Evolutionary conservation across 768 basidiomycete species (phyloP).

Genomic region (Pulveroboletus sp.): DNA sequence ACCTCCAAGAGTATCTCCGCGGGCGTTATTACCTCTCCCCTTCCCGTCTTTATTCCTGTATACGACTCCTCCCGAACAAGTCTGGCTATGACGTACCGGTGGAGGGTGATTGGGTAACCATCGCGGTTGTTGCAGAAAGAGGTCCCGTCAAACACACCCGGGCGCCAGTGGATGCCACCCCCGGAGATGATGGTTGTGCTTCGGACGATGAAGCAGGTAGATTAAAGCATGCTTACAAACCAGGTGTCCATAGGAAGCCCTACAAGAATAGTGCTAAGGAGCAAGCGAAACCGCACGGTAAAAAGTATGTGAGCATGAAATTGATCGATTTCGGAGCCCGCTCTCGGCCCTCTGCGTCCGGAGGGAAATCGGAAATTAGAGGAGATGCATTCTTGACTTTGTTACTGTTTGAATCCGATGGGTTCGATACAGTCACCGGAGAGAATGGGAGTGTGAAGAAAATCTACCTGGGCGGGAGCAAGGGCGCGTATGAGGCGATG

Average conservation of each 20-base stretch:
- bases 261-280: constrained; percentile 8
- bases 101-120: constrained; percentile 90
- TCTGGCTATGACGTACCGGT: constrained; percentile 90
- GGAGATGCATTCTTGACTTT: constrained; percentile 84
- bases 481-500: constrained; percentile 87
- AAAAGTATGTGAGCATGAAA: constrained; percentile 84
- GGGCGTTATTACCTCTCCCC: constrained; percentile 88
- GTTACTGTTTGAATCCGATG: constrained; percentile 85
- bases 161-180: constrained; percentile 53
- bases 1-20: constrained; percentile 72
- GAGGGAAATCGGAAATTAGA: constrained; percentile 53
- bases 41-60: constrained; percentile 81
- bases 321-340: constrained; percentile 76
- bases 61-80: constrained; percentile 71
- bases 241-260: constrained; percentile 9
- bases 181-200: constrained; percentile 39
- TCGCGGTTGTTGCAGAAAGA: constrained; percentile 92
- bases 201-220: constrained; percentile 26
- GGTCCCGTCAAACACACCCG: constrained; percentile 71
- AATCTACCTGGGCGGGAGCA: constrained; percentile 82
- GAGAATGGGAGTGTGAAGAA: constrained; percentile 53
- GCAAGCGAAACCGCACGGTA: constrained; percentile 47
- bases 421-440: constrained; percentile 49
- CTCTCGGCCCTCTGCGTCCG: constrained; percentile 48
- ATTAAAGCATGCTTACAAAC: neutral